phyloP scores from a whole-genome alignment of 306 rosid species.

The Myrica gale region DNA sequence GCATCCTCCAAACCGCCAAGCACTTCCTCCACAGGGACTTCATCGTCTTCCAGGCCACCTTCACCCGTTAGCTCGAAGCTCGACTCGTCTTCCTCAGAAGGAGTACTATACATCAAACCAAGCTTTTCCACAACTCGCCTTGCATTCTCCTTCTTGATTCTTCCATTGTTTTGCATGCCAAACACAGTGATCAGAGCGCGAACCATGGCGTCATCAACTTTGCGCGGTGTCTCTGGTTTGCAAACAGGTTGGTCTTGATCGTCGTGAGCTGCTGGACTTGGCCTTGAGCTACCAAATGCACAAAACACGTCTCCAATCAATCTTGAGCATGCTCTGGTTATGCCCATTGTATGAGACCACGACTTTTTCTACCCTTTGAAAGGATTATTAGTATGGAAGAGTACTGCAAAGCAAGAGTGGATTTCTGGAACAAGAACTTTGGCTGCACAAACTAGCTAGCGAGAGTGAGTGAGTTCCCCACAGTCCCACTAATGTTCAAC shows the following conservation, averaged over 20 bases:
- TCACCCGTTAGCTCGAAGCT: slow-evolving; percentile 44
- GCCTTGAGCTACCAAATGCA: slow-evolving; percentile 37
- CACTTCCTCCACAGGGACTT: slow-evolving; percentile 60
- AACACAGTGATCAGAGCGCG: slow-evolving; percentile 73
- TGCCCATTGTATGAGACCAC: slow-evolving; percentile 40
- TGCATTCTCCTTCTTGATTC: slow-evolving; percentile 72
- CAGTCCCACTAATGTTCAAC: not conserved
- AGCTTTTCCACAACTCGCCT: slow-evolving; percentile 70
- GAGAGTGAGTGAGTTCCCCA: not conserved
- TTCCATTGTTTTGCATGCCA: slow-evolving; percentile 80
- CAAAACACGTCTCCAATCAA: slow-evolving; percentile 61
- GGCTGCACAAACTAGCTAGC: not conserved
- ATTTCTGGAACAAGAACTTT: not conserved
- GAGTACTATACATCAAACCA: slow-evolving; percentile 46
- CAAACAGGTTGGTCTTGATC: slow-evolving; percentile 7
- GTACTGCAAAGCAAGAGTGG: not conserved
- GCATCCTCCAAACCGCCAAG: slow-evolving; percentile 53
- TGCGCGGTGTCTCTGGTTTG: slow-evolving; percentile 29
- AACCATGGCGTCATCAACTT: slow-evolving; percentile 52
- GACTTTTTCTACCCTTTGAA: not conserved
- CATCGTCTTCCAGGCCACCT: slow-evolving; percentile 30
- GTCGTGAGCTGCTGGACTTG: slow-evolving; percentile 24
- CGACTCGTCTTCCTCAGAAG: slow-evolving; percentile 34
- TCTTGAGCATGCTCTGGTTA: slow-evolving; percentile 55
- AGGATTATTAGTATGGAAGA: not conserved